A percentile compares a stretch with the other conserved stretches of the same genome.
These are phyloP conservation scores for Pontederia crassipes DNA, from an alignment of 176 grass and related monocot species.

Conservation along the genomic window DNA sequence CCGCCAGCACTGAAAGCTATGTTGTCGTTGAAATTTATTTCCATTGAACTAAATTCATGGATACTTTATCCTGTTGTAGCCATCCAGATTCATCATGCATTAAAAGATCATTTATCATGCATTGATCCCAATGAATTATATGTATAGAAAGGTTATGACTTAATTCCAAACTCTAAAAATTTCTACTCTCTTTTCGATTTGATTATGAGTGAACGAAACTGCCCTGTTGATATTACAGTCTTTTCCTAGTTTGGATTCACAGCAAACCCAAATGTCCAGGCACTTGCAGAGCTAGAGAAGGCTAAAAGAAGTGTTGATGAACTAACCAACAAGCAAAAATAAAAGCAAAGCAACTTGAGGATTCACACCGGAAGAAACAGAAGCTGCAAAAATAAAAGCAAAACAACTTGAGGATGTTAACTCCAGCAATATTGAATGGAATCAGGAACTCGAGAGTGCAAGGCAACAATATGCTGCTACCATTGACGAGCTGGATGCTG, in stretches of 20 bases:
- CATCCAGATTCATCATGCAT: no score
- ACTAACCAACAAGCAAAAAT: constrained; percentile 56
- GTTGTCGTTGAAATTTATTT: no score
- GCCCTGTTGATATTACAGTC: background rate
- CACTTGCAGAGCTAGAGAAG: constrained; percentile 67
- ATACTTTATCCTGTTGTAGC: no score
- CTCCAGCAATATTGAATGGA: constrained; percentile 39
- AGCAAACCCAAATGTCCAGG: constrained; percentile 21
- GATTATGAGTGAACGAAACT: no score
- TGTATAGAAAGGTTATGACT: no score
- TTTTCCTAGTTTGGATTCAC: background rate
- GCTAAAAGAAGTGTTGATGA: constrained; percentile 72
- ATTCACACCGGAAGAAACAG: constrained; percentile 51
- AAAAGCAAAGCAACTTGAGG: no score
- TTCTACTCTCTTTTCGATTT: no score
- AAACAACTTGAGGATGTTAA: constrained; percentile 52
- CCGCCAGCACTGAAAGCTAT: no score
- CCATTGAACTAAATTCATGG: no score
- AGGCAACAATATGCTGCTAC: constrained; percentile 59
- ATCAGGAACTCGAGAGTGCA: constrained; percentile 63
- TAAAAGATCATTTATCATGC: no score
- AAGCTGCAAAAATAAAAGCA: constrained; percentile 67
- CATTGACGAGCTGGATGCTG: constrained; percentile 71
- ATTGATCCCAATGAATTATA: no score
- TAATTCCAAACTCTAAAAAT: no score